Evolutionary conservation across 2,329 filamentous ascomycete genomes (phyloP), one percentile per base, ranked within the genome.

Genomic region (Karstenula rhodostoma): DNA sequence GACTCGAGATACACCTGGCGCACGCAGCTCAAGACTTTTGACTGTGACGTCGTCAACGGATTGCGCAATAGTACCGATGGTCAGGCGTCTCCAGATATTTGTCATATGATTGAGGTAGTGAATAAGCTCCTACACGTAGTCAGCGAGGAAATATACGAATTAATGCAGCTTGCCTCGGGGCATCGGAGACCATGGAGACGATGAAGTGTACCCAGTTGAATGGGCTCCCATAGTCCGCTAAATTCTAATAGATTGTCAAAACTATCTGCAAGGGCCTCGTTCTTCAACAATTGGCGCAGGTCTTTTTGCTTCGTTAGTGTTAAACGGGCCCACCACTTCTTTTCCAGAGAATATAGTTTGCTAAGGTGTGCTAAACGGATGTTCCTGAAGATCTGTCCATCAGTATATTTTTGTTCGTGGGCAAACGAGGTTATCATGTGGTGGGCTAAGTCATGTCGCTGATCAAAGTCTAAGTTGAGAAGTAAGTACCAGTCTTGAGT

Each of bases 341-440:
- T 58, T 33, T 67, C 63, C 2, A 27, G 9, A 1, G 57, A 48
- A 23, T 48, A 48, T 15, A 15, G 10, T 8, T 67, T 49, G 4
- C 44, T 29, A 23, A 44, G 49, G 52, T 66, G 62, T 8, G 33
- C 25, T 9, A 55, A 47, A n/a, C 54, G 43, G 13, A 66, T 67
- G 23, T 64, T 64, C 15, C 63, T 57, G n/a, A 65, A 66, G 13
- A 65, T 67, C 23, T 47, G 52, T 13, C 65, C 65, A 52, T 67
- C 65, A 7, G 60, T 47, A 25, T 58, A 61, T 3, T 27, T 56
- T 53, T 67, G 65, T 47, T 67, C 63, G 43, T 67, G 62, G 4
- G 46, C 6, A 33, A 56, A 64, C 17, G 49, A 32, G 22, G 48
- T 15, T 51, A 3, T 29, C 60, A 51, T 17, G 60, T 52, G 2